Percentiles rank a stretch among this genome's conserved stretches.
Conservation (phyloP, 2,329 filamentous ascomycete species). For the Alternaria brassicae region DNA sequence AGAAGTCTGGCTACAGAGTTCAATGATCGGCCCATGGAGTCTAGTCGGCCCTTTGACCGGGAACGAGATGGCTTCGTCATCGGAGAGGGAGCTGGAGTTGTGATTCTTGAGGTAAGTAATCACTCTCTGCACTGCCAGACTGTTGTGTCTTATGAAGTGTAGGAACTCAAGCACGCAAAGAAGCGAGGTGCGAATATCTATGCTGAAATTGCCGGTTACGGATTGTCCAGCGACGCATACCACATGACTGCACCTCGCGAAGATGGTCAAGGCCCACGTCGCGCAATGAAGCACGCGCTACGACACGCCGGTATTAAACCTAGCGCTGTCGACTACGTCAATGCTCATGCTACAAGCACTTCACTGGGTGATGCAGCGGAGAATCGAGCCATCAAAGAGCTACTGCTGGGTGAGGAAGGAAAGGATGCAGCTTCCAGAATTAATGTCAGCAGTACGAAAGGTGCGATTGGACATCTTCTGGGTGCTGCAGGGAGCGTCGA, state of each 20-base stretch:
- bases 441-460: constrained; percentile 92
- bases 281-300: constrained; percentile 86
- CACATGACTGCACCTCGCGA: constrained; percentile 91
- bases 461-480: constrained; percentile 87
- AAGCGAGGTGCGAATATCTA: constrained; percentile 81
- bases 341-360: constrained; percentile 93
- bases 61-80: constrained; percentile 87
- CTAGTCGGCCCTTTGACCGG: constrained; percentile 87
- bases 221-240: constrained; percentile 86
- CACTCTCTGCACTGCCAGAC: not conserved
- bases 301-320: constrained; percentile 74
- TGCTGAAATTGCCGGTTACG: constrained; percentile 88
- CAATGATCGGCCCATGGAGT: constrained; percentile 72
- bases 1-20: constrained; percentile 83
- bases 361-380: constrained; percentile 86
- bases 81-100: constrained; percentile 85
- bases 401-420: constrained; percentile 79
- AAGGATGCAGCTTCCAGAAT: constrained; percentile 67
- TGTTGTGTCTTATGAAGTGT: constrained; percentile 13
- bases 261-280: constrained; percentile 79
- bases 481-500: constrained; percentile 92
- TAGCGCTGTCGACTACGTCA: constrained; percentile 82
- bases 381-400: constrained; percentile 77
- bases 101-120: constrained; percentile 74
- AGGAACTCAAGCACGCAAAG: constrained; percentile 86